Conservation (phyloP, 2,329 filamentous ascomycete genomes). For the Verticillium alfalfae region DNA sequence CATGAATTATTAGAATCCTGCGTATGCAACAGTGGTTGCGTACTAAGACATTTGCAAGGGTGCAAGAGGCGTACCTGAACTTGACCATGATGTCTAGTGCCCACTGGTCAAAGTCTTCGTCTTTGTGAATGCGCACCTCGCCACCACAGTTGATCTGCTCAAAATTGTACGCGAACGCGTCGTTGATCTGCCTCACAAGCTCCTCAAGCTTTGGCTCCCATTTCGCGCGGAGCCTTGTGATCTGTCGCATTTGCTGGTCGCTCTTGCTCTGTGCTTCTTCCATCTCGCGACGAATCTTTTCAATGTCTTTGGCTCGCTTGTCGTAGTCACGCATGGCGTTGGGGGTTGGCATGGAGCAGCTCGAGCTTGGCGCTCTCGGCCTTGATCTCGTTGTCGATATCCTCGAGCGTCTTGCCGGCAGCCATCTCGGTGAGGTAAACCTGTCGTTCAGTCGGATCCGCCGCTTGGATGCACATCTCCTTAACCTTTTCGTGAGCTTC, state of each 20-base stretch:
- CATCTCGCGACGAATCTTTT: conserved; percentile 53
- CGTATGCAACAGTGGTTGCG: no score
- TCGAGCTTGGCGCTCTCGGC: conserved; percentile 71
- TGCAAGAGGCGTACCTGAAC: conserved; percentile 58
- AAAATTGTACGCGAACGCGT: conserved; percentile 90
- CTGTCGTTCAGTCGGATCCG: conserved; percentile 20
- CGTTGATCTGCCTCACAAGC: conserved; percentile 75
- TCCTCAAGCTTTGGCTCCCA: conserved; percentile 84
- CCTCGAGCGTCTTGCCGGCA: conserved; percentile 48
- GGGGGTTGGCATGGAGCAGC: conserved; percentile 72
- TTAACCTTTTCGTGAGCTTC: conserved; percentile 30
- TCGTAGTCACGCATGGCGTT: conserved; percentile 74
- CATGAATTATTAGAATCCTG: no score
- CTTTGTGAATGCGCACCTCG: conserved; percentile 82
- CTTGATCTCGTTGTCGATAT: conserved; percentile 67
- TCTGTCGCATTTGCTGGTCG: conserved; percentile 48
- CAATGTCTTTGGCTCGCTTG: conserved; percentile 64
- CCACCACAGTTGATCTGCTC: conserved; percentile 90
- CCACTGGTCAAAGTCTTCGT: conserved; percentile 91
- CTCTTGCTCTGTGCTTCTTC: conserved; percentile 50
- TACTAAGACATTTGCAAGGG: no score
- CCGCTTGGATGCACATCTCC: conserved; percentile 30
- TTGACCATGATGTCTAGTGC: conserved; percentile 90
- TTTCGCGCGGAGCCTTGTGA: conserved; percentile 58
- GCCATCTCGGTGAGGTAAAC: conserved; percentile 38